A percentile compares a stretch with the other conserved stretches of the same genome.
Conservation (phyloP, 768 basidiomycete genomes). For the Trametes gibbosa region DNA sequence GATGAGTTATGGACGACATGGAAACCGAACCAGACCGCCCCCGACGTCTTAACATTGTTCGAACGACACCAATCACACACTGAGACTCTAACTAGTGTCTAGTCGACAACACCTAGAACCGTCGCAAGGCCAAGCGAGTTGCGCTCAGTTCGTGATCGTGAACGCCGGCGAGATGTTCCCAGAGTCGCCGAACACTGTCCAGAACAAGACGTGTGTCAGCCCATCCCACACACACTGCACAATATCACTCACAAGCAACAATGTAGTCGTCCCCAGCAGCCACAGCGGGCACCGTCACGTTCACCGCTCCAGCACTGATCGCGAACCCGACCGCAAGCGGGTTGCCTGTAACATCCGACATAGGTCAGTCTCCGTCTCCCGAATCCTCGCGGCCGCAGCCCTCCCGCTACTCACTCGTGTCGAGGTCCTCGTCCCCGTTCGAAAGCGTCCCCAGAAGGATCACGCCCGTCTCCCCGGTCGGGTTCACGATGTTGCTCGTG, state of each 20-base stretch:
- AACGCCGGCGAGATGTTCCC: conserved; percentile 33
- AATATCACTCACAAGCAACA: conserved; percentile 39
- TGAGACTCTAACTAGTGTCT: no score
- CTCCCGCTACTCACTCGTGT: conserved; percentile 39
- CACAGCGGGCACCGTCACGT: conserved; percentile 38
- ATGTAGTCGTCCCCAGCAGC: conserved; percentile 39
- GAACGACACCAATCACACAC: no score
- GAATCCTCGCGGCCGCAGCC: no score
- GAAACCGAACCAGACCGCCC: no score
- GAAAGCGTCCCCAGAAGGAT: conserved; percentile 46
- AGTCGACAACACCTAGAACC: no score
- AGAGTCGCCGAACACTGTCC: conserved; percentile 45
- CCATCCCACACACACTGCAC: neutral
- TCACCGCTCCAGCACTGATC: conserved; percentile 35
- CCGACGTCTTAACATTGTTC: no score
- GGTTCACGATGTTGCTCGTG: conserved; percentile 32
- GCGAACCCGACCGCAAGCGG: conserved; percentile 45
- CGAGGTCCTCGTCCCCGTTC: conserved; percentile 36
- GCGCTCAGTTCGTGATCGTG: conserved; percentile 21
- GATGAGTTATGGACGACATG: no score
- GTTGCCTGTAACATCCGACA: conserved; percentile 36
- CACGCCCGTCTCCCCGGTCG: conserved; percentile 34
- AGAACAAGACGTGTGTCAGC: neutral
- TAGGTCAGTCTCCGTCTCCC: no score
- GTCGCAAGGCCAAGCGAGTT: no score